A percentile compares a stretch with the other conserved stretches of the same genome.
Conservation (phyloP, 2,329 filamentous ascomycete species). For the Ampelomyces quisqualis region DNA sequence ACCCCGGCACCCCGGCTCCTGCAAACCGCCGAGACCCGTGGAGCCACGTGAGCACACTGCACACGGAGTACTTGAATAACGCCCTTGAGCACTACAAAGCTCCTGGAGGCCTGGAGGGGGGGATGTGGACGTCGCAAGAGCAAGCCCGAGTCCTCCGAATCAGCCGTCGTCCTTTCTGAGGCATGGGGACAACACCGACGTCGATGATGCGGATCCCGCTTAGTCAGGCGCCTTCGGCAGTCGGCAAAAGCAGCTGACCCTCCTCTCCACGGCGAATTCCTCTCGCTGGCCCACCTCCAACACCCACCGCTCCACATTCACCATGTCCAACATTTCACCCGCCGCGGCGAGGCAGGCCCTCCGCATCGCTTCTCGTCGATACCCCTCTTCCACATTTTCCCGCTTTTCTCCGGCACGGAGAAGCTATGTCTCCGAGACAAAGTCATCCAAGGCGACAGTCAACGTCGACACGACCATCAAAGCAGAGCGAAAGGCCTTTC, state of each 20-base stretch:
- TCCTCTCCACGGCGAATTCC: slow-evolving; percentile 1
- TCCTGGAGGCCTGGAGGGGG: too few species aligned
- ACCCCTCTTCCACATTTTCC: slow-evolving; percentile 46
- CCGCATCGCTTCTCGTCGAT: slow-evolving; percentile 55
- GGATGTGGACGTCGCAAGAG: too few species aligned
- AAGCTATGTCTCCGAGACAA: slow-evolving; percentile 81
- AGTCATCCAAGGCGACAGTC: slow-evolving; percentile 76
- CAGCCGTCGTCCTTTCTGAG: too few species aligned
- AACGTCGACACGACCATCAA: slow-evolving; percentile 80
- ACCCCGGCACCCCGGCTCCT: too few species aligned
- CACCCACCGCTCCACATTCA: slow-evolving; percentile 14
- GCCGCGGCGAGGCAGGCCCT: slow-evolving; percentile 74
- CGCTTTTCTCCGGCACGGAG: slow-evolving; percentile 50
- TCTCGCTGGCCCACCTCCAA: slow-evolving; percentile 9
- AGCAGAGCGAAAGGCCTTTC: slow-evolving; percentile 79
- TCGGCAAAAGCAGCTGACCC: neutral
- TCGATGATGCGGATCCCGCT: too few species aligned
- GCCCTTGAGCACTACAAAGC: neutral
- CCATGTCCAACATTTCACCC: slow-evolving; percentile 58
- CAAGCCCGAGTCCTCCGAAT: too few species aligned
- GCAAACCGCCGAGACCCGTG: neutral
- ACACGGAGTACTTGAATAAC: neutral
- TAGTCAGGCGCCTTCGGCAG: slow-evolving; percentile 1
- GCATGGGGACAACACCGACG: too few species aligned
- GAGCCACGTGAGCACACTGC: neutral